These are phyloP conservation scores for Backusella sp. DNA, from an alignment of 192 early-diverging fungal genomes.

Conservation along the genomic window DNA sequence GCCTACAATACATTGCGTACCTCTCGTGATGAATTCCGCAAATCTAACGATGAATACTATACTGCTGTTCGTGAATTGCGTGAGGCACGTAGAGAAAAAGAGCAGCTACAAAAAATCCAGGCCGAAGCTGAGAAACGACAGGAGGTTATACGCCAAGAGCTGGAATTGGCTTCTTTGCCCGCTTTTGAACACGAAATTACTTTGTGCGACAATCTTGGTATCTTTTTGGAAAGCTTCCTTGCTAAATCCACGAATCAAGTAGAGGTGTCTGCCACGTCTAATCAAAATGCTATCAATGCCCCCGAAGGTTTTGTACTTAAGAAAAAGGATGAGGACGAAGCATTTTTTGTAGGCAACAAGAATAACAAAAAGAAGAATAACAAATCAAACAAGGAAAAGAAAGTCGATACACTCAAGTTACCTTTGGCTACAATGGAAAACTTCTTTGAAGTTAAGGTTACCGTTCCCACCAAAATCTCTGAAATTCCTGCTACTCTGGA, in stretches of 20 bases:
- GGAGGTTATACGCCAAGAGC: slow-evolving; percentile 68
- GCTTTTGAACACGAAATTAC: slow-evolving; percentile 86
- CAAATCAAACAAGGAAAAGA: slow-evolving; percentile 47
- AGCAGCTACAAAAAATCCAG: slow-evolving; percentile 64
- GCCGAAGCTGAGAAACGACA: slow-evolving; percentile 67
- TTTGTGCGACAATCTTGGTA: slow-evolving; percentile 77
- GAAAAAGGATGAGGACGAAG: slow-evolving; percentile 80
- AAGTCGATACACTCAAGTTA: slow-evolving; percentile 54
- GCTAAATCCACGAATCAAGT: slow-evolving; percentile 46
- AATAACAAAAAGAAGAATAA: slow-evolving; percentile 59
- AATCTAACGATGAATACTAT: slow-evolving; percentile 71
- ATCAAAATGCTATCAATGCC: slow-evolving; percentile 35
- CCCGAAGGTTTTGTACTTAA: slow-evolving; percentile 77
- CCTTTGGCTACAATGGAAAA: slow-evolving; percentile 77
- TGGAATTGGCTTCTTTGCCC: slow-evolving; percentile 83
- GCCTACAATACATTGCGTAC: slow-evolving; percentile 64
- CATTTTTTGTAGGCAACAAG: slow-evolving; percentile 69
- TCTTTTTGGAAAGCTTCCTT: slow-evolving; percentile 58
- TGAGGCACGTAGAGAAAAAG: slow-evolving; percentile 61
- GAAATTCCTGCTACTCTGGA: slow-evolving; percentile 71
- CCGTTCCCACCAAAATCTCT: slow-evolving; percentile 68
- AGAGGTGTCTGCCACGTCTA: neutral
- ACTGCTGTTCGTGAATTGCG: slow-evolving; percentile 67
- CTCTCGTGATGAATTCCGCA: slow-evolving; percentile 67
- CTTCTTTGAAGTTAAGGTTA: slow-evolving; percentile 77